These are phyloP conservation scores for Tricholoma furcatifolium DNA, from an alignment of 768 basidiomycete species.

Conservation along the genomic window DNA sequence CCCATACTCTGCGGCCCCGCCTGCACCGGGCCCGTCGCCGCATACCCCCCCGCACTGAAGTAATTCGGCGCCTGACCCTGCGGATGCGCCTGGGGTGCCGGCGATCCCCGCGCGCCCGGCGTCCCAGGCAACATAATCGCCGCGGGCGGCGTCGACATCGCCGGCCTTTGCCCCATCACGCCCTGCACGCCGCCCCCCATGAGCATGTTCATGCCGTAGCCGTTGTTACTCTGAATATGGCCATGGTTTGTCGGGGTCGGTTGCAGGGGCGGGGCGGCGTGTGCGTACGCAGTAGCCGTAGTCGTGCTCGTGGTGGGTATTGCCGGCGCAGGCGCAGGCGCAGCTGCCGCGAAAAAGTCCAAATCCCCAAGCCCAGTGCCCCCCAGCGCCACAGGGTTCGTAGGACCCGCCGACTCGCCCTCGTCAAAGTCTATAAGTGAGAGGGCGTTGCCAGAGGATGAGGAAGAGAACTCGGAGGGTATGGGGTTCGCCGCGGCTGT, in stretches of 20 bases:
- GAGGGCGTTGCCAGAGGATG: slow-evolving; percentile 25
- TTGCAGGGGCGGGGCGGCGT: too few relatives aligned
- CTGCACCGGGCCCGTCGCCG: slow-evolving; percentile 17
- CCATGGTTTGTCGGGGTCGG: too few relatives aligned
- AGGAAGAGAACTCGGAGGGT: slow-evolving; percentile 53
- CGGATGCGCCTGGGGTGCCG: slow-evolving; percentile 9
- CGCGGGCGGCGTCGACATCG: slow-evolving; percentile 31
- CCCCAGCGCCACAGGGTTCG: slow-evolving; percentile 18
- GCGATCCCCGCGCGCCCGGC: slow-evolving; percentile 15
- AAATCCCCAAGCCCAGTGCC: slow-evolving; percentile 49
- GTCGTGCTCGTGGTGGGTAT: slow-evolving; percentile 4
- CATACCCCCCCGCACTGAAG: slow-evolving; percentile 22
- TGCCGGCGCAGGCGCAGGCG: slow-evolving; percentile 26
- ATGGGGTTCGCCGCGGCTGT: slow-evolving; percentile 64
- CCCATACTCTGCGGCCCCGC: slow-evolving; percentile 12
- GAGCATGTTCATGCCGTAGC: slow-evolving; percentile 12
- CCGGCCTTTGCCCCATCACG: slow-evolving; percentile 12
- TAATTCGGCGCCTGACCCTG: slow-evolving; percentile 27
- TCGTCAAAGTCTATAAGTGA: slow-evolving; percentile 86
- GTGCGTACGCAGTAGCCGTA: too few relatives aligned
- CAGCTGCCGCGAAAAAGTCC: slow-evolving; percentile 25
- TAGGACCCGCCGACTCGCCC: slow-evolving; percentile 19
- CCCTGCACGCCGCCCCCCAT: slow-evolving; percentile 13
- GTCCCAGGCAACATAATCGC: slow-evolving; percentile 40
- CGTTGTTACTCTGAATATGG: slow-evolving; percentile 10